Evolutionary conservation across 2,329 filamentous ascomycete species (phyloP), one percentile per base, ranked within the genome.

Genomic region (Fonsecaea nubica): DNA sequence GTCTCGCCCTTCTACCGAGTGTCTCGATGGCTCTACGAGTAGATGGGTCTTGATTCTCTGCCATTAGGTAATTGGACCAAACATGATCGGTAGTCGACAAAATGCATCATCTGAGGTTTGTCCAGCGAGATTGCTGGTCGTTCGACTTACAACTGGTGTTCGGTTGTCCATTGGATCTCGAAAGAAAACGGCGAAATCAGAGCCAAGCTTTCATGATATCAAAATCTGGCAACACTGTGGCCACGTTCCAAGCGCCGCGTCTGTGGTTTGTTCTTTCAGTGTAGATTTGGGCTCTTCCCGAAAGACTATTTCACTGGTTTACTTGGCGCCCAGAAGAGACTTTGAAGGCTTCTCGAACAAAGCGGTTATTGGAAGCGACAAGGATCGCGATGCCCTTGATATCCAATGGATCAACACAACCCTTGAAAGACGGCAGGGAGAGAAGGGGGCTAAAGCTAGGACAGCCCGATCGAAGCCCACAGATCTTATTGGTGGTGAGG

Each of bases 271-370:
- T 65, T 52, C 61, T 60, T 33, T 33, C 35, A 48, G 12, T 8
- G 33, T 50, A 50, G 45, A 15, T 33, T 50, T 33, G 25, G 38
- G 42, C 32, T 3, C n/a, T 59, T 45, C 8, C 30, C n/a, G 32
- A 33, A 15, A 59, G 25, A 59, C 30, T 45, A 45, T 18, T 59
- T 18, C 32, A 54, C 48, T 30, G 58, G 45, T 33, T 4, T 36
- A 8, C 64, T 67, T 64, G 61, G 65, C 65, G 30, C 54, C 18
- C 59, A 60, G 58, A 35, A 61, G 50, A 55, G 13, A 32, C n/a
- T 40, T 40, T 35, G 1, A 55, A 55, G 42, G 59, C 60, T 68
- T 68, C 66, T 68, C 66, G 66, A 68, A 68, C 58, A 53, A 63
- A 60, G 40, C 35, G 63, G 66, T 32, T 35, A 60, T 56, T 21